Conservation (phyloP, 192 early-diverging fungal species). For the Gamsiella multidivaricata region DNA sequence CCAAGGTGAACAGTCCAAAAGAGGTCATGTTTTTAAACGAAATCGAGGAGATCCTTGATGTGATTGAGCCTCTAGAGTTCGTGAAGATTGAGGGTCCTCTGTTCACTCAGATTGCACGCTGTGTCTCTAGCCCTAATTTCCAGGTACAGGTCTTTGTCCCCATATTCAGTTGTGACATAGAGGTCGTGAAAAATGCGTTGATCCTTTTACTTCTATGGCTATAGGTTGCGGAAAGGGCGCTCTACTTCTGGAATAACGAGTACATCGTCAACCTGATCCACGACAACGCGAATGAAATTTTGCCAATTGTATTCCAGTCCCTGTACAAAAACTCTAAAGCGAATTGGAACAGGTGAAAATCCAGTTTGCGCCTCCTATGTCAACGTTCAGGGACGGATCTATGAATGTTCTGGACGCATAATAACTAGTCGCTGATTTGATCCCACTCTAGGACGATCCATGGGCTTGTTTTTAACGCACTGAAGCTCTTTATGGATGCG, state of each 20-base stretch:
- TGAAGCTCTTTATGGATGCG: constrained; percentile 98
- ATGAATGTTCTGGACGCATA: too few relatives aligned
- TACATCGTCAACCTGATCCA: constrained; percentile 96
- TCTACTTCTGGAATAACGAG: constrained; percentile 99
- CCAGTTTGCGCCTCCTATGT: too few relatives aligned
- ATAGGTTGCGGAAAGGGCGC: constrained; percentile 95
- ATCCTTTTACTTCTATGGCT: not conserved
- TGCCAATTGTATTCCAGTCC: constrained; percentile 96
- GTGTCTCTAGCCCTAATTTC: constrained; percentile 96
- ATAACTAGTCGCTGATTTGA: too few relatives aligned
- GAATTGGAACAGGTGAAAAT: constrained; percentile 99
- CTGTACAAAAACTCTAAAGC: constrained; percentile 95
- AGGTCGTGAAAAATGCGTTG: constrained; percentile 7
- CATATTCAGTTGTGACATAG: not conserved
- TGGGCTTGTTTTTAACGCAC: constrained; percentile 94
- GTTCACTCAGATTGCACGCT: constrained; percentile 92
- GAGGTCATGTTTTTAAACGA: constrained; percentile 99
- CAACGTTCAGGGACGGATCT: too few relatives aligned
- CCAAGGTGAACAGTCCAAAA: constrained; percentile 98
- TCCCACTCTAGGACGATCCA: constrained; percentile 86
- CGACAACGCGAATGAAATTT: constrained; percentile 89
- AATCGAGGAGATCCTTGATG: constrained; percentile 96
- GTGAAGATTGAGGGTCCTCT: constrained; percentile 88
- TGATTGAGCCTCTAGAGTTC: constrained; percentile 94
- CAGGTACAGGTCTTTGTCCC: constrained; percentile 69